Evolutionary conservation across 2,329 filamentous ascomycete genomes (phyloP), one percentile per base, ranked within the genome.

Genomic region (Epichloe brachyelytri): DNA sequence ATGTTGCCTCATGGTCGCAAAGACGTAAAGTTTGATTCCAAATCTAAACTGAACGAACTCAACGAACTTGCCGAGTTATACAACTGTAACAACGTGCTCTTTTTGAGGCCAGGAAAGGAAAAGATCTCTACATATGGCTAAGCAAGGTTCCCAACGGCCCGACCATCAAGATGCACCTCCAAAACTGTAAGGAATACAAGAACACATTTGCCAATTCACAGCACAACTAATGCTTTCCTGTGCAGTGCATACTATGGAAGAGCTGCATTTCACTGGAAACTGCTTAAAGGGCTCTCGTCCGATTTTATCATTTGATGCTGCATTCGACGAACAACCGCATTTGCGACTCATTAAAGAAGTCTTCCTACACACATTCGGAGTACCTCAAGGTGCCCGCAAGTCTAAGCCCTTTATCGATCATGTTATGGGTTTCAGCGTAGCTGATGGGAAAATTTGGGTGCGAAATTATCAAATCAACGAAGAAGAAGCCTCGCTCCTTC

Each of bases 361-460:
- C 59, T 84, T 98, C 63, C 78, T 84, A 14, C 90, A 95, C 61
- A 85, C 85, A 11, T 97, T 98, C 65, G 90, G 89, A 54, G 93
- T 98, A 0, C 93, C 93, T 2, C 86, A 90, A 61, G 85, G 84
- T 20, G 85, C 90, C 22, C 78, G 88, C 60, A 94, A 94, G 62
- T 85, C 87, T 54, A 98, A 98, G 72, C 93, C 93, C 3, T 98
- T 98, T 62, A 77, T 97, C 55, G 93, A 98, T 66, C 90, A 93
- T 60, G 86, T 98, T 56, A 90, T 97, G 78, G 84, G 83, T 52
- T 94, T 98, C 66, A 94, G 86, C 53, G 74, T 94, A 34, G 87
- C 87, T 3, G 91, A 95, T 63, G 88, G 87, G 62, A 95, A 95
- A 72, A 87, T 98, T 62, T 98, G 91, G 90, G 82, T 96, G 53